phyloP scores from a whole-genome alignment of 73 alveolate species.

The Paramecium biaurelia region DNA sequence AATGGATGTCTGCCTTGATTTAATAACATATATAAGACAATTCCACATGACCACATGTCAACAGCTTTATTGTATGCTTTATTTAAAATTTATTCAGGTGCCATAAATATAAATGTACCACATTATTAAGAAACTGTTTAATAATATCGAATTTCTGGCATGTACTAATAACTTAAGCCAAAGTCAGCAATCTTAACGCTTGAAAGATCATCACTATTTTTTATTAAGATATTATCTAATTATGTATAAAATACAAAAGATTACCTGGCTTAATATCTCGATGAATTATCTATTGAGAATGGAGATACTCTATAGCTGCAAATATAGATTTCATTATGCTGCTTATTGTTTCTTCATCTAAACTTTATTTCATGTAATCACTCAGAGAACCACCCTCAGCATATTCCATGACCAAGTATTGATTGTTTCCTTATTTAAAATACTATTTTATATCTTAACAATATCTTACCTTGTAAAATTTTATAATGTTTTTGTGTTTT shows the following conservation, averaged over 20 bases:
- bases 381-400: conserved; percentile 17
- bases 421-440: background rate
- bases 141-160: conserved; percentile 5
- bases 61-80: conserved; percentile 46
- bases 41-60: conserved; percentile 64
- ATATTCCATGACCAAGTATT: conserved; percentile 15
- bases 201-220: conserved; percentile 29
- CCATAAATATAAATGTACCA: conserved; percentile 56
- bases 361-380: background rate
- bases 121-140: conserved; percentile 46
- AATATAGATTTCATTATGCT: conserved; percentile 5
- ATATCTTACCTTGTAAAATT: conserved; percentile 20
- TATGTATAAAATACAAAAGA: background rate
- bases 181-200: conserved; percentile 57
- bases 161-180: conserved; percentile 50
- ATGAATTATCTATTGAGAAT: conserved; percentile 66
- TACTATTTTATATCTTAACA: background rate
- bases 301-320: conserved; percentile 65
- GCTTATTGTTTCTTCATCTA: background rate
- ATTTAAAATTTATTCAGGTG: conserved; percentile 58
- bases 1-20: conserved; percentile 56
- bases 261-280: conserved; percentile 73
- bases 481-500: conserved; percentile 59
- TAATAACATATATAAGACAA: conserved; percentile 51
- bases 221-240: conserved; percentile 53